Percentiles rank a stretch among this genome's conserved stretches.
Evolutionary conservation across 2,329 filamentous ascomycete species (phyloP).

Genomic region (Colletotrichum spinosum): DNA sequence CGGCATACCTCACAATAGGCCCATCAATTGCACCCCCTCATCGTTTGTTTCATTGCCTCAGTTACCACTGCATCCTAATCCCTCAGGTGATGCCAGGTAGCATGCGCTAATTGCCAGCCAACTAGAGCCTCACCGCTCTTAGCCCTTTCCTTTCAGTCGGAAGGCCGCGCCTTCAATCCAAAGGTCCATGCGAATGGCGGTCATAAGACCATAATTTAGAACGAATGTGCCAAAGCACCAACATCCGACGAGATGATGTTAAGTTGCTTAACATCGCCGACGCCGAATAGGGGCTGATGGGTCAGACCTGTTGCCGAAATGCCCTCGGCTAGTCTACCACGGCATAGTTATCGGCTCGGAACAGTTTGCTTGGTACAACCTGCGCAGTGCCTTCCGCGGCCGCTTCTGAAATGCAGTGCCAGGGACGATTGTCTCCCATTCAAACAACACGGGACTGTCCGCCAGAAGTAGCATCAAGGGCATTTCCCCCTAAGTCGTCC

Average conservation of each 20-base stretch:
- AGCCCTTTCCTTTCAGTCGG: conserved; percentile 20
- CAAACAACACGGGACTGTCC: conserved; percentile 23
- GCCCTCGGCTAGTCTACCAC: neutral
- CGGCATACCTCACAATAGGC: conserved; percentile 22
- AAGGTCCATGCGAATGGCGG: conserved; percentile 11
- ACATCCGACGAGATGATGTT: neutral
- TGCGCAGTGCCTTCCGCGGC: conserved; percentile 2
- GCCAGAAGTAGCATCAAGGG: conserved; percentile 25
- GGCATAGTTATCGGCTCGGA: conserved; percentile 16
- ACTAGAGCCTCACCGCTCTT: conserved; percentile 35
- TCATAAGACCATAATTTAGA: conserved; percentile 23
- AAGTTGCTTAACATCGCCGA: neutral
- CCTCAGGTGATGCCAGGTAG: conserved; percentile 30
- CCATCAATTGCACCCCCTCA: conserved; percentile 19
- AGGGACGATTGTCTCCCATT: conserved; percentile 4
- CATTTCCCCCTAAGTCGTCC: conserved; percentile 3
- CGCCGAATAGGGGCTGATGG: neutral
- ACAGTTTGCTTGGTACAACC: neutral
- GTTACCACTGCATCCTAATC: conserved; percentile 25
- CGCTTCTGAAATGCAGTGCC: conserved; percentile 14
- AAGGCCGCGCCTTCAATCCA: conserved; percentile 15
- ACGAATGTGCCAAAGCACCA: conserved; percentile 11
- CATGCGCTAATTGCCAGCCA: conserved; percentile 31
- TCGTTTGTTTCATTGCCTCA: conserved; percentile 11
- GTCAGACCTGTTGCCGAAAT: neutral